Evolutionary conservation across 2,329 filamentous ascomycete species (phyloP).

Genomic region (Venturia nashicola): DNA sequence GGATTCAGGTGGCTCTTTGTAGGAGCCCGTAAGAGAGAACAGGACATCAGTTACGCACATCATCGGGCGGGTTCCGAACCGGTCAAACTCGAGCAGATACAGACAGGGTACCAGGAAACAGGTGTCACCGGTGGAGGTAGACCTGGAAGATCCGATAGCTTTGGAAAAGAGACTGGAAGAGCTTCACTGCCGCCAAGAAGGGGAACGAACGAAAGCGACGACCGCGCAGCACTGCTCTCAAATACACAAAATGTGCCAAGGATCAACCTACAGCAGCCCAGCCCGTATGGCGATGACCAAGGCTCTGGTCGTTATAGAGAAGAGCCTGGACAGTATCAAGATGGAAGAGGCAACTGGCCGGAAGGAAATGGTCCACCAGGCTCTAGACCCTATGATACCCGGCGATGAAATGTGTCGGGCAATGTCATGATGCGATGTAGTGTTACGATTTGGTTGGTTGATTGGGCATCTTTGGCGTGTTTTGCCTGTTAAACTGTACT

Average conservation of each 20-base stretch:
- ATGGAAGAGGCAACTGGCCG: background rate
- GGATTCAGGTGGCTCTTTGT: constrained; percentile 72
- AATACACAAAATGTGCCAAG: constrained; percentile 3
- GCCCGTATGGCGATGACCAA: background rate
- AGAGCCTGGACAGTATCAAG: background rate
- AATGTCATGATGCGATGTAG: background rate
- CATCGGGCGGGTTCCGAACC: background rate
- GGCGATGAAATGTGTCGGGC: background rate
- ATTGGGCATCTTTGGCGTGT: background rate
- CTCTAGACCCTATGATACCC: background rate
- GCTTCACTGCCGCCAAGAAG: background rate
- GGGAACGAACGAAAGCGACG: constrained; percentile 1
- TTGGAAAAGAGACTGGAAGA: background rate
- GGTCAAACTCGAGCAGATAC: background rate
- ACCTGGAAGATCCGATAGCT: background rate
- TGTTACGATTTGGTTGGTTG: background rate
- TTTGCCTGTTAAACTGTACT: background rate
- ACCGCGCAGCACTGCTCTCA: background rate
- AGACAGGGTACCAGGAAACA: background rate
- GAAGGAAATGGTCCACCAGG: background rate
- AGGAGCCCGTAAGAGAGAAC: constrained; percentile 47
- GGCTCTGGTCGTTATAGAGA: background rate
- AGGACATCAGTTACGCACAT: constrained; percentile 27
- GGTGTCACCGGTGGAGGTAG: background rate
- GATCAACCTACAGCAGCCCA: constrained; percentile 1